Evolutionary conservation across 2,329 filamentous ascomycete genomes (phyloP).

Genomic region (Trichoderma sp.): DNA sequence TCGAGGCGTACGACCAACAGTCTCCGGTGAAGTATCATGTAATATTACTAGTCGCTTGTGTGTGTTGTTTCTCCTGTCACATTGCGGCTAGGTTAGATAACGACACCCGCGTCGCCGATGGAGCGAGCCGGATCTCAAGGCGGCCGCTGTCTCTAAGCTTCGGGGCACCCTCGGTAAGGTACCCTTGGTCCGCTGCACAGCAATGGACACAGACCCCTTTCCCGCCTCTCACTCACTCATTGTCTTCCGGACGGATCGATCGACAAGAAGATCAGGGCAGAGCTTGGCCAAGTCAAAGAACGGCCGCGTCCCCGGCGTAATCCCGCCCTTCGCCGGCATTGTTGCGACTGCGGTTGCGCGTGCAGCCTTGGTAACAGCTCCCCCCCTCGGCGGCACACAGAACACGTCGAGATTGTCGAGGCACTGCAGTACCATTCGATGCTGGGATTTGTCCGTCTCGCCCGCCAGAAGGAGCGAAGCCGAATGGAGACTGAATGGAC

Average conservation of each 20-base stretch:
- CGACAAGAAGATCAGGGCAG: neutral
- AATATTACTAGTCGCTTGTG: neutral
- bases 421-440: neutral
- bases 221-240: neutral
- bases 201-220: neutral
- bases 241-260: neutral
- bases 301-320: neutral
- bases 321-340: constrained; percentile 14
- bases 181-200: neutral
- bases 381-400: neutral
- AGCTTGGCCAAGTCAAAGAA: neutral
- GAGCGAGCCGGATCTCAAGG: constrained; percentile 9
- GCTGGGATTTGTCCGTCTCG: constrained; percentile 15
- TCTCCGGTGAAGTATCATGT: neutral
- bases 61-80: constrained; percentile 3
- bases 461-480: constrained; percentile 7
- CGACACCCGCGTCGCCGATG: constrained; percentile 11
- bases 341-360: constrained; percentile 4
- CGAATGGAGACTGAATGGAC: constrained; percentile 2
- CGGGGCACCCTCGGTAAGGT: neutral
- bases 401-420: constrained; percentile 12
- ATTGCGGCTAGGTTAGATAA: constrained; percentile 10
- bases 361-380: constrained; percentile 8
- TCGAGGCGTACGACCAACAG: constrained; percentile 14
- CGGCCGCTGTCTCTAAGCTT: constrained; percentile 2